Percentiles rank a stretch among this genome's conserved stretches.
phyloP scores from a whole-genome alignment of 2,329 filamentous ascomycete genomes.

The Aspergillus vadensis region DNA sequence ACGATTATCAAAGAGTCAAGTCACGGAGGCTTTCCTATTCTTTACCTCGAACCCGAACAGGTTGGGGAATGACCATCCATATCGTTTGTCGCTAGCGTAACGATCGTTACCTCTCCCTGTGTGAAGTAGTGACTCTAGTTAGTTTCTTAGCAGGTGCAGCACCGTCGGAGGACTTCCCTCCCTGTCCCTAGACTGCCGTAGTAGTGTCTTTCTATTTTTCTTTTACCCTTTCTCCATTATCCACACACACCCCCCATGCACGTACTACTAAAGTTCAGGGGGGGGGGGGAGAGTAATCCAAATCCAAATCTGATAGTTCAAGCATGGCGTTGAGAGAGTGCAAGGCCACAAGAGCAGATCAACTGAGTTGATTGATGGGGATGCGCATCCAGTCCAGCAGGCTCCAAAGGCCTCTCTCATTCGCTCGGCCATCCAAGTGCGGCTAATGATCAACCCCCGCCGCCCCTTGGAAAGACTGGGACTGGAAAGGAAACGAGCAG shows the following conservation, averaged over 20 bases:
- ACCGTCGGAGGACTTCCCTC: slow-evolving; percentile 1
- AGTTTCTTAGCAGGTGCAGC: not conserved
- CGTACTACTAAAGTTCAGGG: slow-evolving; percentile 11
- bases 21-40: slow-evolving; percentile 5
- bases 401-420: not conserved
- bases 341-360: slow-evolving; percentile 10
- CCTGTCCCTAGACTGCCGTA: slow-evolving; percentile 6
- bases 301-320: slow-evolving; percentile 18
- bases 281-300: slow-evolving; percentile 5
- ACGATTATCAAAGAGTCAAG: slow-evolving; percentile 2
- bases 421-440: slow-evolving; percentile 8
- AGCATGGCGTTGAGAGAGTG: slow-evolving; percentile 14
- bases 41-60: slow-evolving; percentile 2
- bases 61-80: not conserved
- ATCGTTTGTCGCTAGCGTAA: not conserved
- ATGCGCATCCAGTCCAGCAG: not conserved
- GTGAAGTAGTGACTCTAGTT: not conserved
- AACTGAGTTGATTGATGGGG: not conserved
- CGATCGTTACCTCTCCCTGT: slow-evolving; percentile 1
- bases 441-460: slow-evolving; percentile 4
- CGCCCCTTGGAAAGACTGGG: not conserved
- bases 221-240: not conserved
- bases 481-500: not conserved
- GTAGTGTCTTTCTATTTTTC: not conserved
- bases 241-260: not conserved